A percentile compares a stretch with the other conserved stretches of the same genome.
Evolutionary conservation across 352 stramenopile genomes (phyloP).

Genomic region (Phytophthora fragariae): DNA sequence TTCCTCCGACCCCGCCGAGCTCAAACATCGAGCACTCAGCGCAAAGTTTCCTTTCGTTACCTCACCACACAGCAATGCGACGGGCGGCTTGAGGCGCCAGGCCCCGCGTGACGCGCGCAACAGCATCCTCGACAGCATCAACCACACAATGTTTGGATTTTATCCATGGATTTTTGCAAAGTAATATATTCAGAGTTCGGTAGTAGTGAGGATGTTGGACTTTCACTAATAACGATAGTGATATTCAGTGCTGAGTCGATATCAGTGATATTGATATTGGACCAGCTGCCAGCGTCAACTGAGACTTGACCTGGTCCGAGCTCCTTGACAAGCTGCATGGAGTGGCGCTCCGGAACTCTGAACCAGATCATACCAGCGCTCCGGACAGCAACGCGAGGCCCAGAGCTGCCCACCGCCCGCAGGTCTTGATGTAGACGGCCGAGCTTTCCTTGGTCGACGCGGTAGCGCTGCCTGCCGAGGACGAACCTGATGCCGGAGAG

Average conservation of each 20-base stretch:
- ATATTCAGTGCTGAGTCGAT: no score
- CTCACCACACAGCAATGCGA: background rate
- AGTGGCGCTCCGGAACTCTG: conserved; percentile 14
- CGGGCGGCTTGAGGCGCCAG: background rate
- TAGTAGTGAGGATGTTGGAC: no score
- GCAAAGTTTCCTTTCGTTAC: no score
- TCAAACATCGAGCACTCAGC: background rate
- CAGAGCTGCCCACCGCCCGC: conserved; percentile 24
- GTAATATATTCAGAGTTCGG: no score
- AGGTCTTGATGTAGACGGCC: conserved; percentile 11
- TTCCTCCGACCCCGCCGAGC: background rate
- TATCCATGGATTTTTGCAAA: background rate
- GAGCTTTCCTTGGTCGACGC: conserved; percentile 29
- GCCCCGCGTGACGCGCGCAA: background rate
- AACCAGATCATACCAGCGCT: conserved; percentile 20
- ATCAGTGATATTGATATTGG: no score
- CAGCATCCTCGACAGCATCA: no score
- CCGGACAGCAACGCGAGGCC: conserved; percentile 28
- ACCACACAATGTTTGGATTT: background rate
- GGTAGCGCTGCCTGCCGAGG: conserved; percentile 10
- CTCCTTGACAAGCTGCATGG: conserved; percentile 6
- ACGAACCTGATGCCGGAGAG: conserved; percentile 14
- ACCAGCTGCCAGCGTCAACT: conserved; percentile 29
- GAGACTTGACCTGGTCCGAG: conserved; percentile 17
- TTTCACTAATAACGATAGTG: no score